phyloP scores from a whole-genome alignment of 108 stramenopile species.

The Cyclotella atomus region DNA sequence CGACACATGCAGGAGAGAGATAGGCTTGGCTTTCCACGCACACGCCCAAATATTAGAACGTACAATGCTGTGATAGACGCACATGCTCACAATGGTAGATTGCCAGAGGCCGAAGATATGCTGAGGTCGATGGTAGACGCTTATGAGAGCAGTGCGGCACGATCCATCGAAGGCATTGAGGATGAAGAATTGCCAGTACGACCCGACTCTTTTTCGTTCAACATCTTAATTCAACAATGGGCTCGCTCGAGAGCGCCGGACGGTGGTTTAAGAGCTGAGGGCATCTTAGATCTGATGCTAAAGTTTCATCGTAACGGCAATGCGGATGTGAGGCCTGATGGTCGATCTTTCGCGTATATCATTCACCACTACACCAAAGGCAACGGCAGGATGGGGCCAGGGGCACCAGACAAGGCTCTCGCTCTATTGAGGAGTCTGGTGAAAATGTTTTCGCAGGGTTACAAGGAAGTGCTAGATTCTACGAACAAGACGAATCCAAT shows the following conservation, averaged over 20 bases:
- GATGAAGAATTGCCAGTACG: slow-evolving; percentile 59
- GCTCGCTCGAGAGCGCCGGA: slow-evolving; percentile 50
- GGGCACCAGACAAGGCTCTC: slow-evolving; percentile 48
- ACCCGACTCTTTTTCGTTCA: slow-evolving; percentile 74
- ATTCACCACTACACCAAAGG: slow-evolving; percentile 67
- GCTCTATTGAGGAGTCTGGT: slow-evolving; percentile 48
- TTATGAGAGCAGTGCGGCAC: slow-evolving; percentile 48
- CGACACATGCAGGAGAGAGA: slow-evolving; percentile 61
- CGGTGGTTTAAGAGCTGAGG: slow-evolving; percentile 62
- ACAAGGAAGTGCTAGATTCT: slow-evolving; percentile 54
- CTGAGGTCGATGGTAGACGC: slow-evolving; percentile 66
- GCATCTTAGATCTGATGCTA: slow-evolving; percentile 60
- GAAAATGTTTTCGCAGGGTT: slow-evolving; percentile 53
- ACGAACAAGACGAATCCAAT: slow-evolving; percentile 52
- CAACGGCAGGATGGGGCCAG: slow-evolving; percentile 33
- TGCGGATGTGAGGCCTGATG: slow-evolving; percentile 62
- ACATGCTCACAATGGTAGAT: slow-evolving; percentile 50
- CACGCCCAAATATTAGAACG: slow-evolving; percentile 65
- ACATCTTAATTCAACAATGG: slow-evolving; percentile 71
- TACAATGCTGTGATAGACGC: slow-evolving; percentile 75
- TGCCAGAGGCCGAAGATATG: slow-evolving; percentile 63
- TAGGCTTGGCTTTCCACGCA: slow-evolving; percentile 48
- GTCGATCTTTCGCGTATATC: slow-evolving; percentile 67
- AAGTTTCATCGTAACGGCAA: slow-evolving; percentile 64
- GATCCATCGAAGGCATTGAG: slow-evolving; percentile 50